These are phyloP conservation scores for Ophiognomonia clavigignenti-juglandacearum DNA, from an alignment of 2,329 filamentous ascomycete genomes.

Conservation along the genomic window DNA sequence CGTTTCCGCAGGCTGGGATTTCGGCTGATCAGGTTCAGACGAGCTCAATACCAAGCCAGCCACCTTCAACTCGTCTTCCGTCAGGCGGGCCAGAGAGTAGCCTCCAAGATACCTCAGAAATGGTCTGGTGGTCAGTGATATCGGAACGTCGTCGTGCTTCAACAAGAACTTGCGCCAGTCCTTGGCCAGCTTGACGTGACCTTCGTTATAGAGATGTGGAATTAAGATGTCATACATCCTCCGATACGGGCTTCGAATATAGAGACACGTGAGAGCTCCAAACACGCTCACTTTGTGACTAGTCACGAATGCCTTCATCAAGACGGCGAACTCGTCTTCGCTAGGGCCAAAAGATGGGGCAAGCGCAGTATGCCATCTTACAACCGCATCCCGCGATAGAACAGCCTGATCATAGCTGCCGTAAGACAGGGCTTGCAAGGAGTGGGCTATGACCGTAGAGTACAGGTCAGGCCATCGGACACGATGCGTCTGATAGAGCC, in stretches of 20 bases:
- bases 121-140: slow-evolving; percentile 33
- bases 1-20: slow-evolving; percentile 3
- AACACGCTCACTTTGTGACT: slow-evolving; percentile 33
- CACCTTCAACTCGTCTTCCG: slow-evolving; percentile 30
- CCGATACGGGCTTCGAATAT: slow-evolving; percentile 37
- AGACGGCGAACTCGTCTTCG: slow-evolving; percentile 33
- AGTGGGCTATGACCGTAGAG: slow-evolving; percentile 37
- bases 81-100: slow-evolving; percentile 38
- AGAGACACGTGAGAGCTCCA: slow-evolving; percentile 38
- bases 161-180: slow-evolving; percentile 43
- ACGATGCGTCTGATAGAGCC: slow-evolving; percentile 33
- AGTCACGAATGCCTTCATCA: slow-evolving; percentile 36
- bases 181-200: slow-evolving; percentile 37
- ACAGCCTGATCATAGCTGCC: not conserved
- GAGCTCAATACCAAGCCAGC: slow-evolving; percentile 16
- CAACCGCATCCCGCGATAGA: slow-evolving; percentile 31
- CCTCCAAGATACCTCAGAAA: slow-evolving; percentile 44
- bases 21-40: slow-evolving; percentile 15
- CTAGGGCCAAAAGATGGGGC: slow-evolving; percentile 37
- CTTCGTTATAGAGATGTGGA: slow-evolving; percentile 45
- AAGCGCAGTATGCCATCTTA: slow-evolving; percentile 45
- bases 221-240: slow-evolving; percentile 46
- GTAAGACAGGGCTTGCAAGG: slow-evolving; percentile 28
- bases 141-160: slow-evolving; percentile 36
- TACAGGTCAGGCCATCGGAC: slow-evolving; percentile 48